Conservation (phyloP, 2,329 filamentous ascomycete species). For the Scedosporium aurantiacum region DNA sequence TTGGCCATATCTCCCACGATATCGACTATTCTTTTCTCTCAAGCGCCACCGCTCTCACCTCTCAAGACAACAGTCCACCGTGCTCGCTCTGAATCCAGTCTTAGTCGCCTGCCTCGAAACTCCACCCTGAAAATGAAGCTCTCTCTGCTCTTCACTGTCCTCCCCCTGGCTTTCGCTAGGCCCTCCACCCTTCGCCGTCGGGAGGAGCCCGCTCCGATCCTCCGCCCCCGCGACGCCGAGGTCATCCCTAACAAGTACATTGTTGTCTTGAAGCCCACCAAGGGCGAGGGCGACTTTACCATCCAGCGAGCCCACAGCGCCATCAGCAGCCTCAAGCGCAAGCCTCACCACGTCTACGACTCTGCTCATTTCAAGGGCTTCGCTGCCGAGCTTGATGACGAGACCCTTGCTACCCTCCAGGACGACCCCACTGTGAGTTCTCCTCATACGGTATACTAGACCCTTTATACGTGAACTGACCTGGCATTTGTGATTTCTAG, state of each 20-base stretch:
- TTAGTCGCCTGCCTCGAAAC: slow-evolving; percentile 3
- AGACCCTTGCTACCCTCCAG: slow-evolving; percentile 28
- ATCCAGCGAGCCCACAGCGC: slow-evolving; percentile 17
- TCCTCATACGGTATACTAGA: background rate
- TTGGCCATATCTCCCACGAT: background rate
- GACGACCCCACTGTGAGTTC: slow-evolving; percentile 26
- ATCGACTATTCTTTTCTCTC: background rate
- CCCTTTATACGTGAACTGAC: too few relatives aligned
- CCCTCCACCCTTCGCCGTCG: slow-evolving; percentile 9
- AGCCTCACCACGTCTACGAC: slow-evolving; percentile 16
- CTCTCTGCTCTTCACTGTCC: slow-evolving; percentile 15
- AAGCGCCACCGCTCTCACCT: background rate
- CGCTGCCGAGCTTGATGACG: slow-evolving; percentile 28
- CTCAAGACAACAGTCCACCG: background rate
- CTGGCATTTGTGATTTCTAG: slow-evolving; percentile 3
- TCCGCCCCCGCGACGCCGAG: slow-evolving; percentile 6
- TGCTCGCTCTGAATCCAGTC: background rate
- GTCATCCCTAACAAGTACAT: slow-evolving; percentile 31
- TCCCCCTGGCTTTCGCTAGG: slow-evolving; percentile 11
- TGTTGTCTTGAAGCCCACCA: slow-evolving; percentile 26
- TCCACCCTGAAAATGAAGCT: slow-evolving; percentile 17
- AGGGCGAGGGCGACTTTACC: slow-evolving; percentile 17
- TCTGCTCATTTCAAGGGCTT: slow-evolving; percentile 22
- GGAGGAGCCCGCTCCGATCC: slow-evolving; percentile 9
- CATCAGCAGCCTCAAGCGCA: slow-evolving; percentile 14